These are phyloP conservation scores for Luzula sylvatica DNA, from an alignment of 176 grass and related monocot species.

Conservation along the genomic window DNA sequence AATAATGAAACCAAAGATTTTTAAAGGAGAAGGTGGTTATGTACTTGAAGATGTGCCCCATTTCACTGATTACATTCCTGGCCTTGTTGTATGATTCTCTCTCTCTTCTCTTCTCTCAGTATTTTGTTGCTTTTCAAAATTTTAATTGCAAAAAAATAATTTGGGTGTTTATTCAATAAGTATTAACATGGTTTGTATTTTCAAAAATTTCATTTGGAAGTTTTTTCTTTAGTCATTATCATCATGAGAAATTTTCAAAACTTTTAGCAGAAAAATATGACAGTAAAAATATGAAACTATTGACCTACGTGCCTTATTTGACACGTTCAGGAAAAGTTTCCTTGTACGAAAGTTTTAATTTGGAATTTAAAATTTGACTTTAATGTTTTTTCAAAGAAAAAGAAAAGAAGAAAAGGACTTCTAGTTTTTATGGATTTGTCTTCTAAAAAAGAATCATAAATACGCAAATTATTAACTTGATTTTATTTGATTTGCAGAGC, in stretches of 20 bases:
- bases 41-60: constrained; percentile 78
- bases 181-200: no score
- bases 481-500: constrained; percentile 25
- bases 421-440: no score
- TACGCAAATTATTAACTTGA: background rate
- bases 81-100: constrained; percentile 21
- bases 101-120: background rate
- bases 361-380: background rate
- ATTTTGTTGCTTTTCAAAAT: background rate
- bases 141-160: background rate
- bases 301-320: constrained; percentile 16
- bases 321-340: background rate
- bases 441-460: no score
- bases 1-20: constrained; percentile 37
- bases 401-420: background rate
- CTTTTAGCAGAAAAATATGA: background rate
- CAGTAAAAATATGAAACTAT: background rate
- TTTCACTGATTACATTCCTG: constrained; percentile 47
- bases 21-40: constrained; percentile 35
- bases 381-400: background rate
- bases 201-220: background rate
- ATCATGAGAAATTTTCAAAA: no score
- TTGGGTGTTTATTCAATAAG: background rate
- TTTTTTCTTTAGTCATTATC: background rate
- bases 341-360: background rate